Evolutionary conservation across 2,329 filamentous ascomycete species (phyloP).

Genomic region (Neopestalotiopsis rosae): DNA sequence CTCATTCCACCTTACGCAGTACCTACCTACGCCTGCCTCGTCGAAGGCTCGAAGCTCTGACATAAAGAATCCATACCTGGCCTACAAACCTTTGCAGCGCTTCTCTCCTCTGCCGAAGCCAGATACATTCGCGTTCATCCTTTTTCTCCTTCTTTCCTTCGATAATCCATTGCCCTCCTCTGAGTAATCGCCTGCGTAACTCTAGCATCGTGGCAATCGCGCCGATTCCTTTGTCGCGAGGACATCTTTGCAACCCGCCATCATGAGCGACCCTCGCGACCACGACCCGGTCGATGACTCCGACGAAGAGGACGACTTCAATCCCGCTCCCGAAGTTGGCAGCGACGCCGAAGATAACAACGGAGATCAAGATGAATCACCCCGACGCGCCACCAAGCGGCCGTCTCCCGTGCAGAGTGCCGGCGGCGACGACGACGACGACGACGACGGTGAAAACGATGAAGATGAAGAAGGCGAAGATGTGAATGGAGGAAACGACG

Average conservation of each 20-base stretch:
- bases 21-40: constrained; percentile 4
- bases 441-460: constrained; percentile 53
- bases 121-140: not conserved
- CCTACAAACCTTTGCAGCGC: not conserved
- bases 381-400: constrained; percentile 25
- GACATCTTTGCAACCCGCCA: constrained; percentile 24
- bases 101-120: not conserved
- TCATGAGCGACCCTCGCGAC: constrained; percentile 54
- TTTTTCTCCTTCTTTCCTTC: too few relatives aligned
- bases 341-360: constrained; percentile 72
- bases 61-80: not conserved
- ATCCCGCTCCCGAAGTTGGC: constrained; percentile 75
- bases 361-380: constrained; percentile 34
- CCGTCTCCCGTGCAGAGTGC: constrained; percentile 33
- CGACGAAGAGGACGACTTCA: constrained; percentile 88
- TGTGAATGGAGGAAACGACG: constrained; percentile 53
- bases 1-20: constrained; percentile 9
- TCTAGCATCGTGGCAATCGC: not conserved
- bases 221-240: not conserved
- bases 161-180: not conserved
- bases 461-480: constrained; percentile 45
- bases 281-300: constrained; percentile 57
- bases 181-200: not conserved
- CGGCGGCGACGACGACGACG: constrained; percentile 44
- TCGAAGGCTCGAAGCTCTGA: constrained; percentile 11